Conservation (phyloP, 257 asterid species). For the Penstemon newberryi region DNA sequence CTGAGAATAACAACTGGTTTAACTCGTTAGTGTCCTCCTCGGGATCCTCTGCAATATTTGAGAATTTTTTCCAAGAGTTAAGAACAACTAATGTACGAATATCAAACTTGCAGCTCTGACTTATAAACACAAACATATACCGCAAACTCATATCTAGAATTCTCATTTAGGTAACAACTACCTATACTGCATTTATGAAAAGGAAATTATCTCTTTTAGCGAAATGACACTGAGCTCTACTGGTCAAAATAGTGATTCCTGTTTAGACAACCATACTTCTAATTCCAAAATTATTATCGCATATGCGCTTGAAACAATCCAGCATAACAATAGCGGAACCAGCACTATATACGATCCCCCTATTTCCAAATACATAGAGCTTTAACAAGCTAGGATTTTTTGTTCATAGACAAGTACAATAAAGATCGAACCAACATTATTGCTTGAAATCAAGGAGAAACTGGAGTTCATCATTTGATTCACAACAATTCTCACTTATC, state of each 20-base stretch:
- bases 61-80: conserved; percentile 10
- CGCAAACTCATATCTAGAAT: background rate
- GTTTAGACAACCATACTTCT: background rate
- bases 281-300: background rate
- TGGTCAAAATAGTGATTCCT: background rate
- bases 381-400: background rate
- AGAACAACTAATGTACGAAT: background rate
- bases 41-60: conserved; percentile 49
- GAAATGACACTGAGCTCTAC: background rate
- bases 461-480: background rate
- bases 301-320: background rate
- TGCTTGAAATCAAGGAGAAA: no score
- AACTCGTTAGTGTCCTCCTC: conserved; percentile 61
- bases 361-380: background rate
- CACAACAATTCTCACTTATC: background rate
- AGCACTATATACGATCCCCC: background rate
- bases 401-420: background rate
- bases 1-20: conserved; percentile 84
- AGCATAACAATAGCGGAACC: background rate
- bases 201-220: background rate
- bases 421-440: background rate
- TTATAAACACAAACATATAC: background rate
- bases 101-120: background rate
- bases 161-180: background rate
- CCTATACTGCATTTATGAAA: background rate